phyloP scores from a whole-genome alignment of 345 rosid species.

The Cardamine chenopodiifolia region DNA sequence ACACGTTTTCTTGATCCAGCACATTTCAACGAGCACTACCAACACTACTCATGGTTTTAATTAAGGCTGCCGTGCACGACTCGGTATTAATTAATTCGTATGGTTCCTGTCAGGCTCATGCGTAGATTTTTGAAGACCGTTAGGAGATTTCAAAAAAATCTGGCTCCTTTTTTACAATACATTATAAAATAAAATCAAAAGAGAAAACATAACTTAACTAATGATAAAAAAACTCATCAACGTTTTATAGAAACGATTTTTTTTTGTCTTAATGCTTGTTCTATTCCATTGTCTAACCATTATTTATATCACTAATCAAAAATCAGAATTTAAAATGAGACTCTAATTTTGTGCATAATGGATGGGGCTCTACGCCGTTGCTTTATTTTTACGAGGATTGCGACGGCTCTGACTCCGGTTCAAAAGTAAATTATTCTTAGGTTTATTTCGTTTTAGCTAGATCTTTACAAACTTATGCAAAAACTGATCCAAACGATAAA shows the following conservation, averaged over 20 bases:
- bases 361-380: too few species aligned
- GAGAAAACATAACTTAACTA: not conserved
- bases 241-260: not conserved
- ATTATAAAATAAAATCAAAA: not conserved
- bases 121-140: not conserved
- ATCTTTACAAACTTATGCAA: too few species aligned
- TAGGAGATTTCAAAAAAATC: too few species aligned
- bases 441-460: too few species aligned
- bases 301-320: too few species aligned
- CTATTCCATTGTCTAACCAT: not conserved
- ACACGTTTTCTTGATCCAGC: not conserved
- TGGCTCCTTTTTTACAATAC: too few species aligned
- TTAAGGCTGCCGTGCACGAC: not conserved
- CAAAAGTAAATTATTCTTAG: not conserved
- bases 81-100: not conserved
- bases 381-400: too few species aligned
- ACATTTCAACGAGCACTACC: not conserved
- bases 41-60: not conserved
- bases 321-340: too few species aligned
- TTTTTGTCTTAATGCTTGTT: not conserved
- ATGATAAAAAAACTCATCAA: not conserved
- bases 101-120: not conserved
- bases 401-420: too few species aligned
- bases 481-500: too few species aligned
- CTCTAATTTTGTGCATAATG: too few species aligned